Evolutionary conservation across 2,329 filamentous ascomycete species (phyloP).

Genomic region (Fusarium begoniae): DNA sequence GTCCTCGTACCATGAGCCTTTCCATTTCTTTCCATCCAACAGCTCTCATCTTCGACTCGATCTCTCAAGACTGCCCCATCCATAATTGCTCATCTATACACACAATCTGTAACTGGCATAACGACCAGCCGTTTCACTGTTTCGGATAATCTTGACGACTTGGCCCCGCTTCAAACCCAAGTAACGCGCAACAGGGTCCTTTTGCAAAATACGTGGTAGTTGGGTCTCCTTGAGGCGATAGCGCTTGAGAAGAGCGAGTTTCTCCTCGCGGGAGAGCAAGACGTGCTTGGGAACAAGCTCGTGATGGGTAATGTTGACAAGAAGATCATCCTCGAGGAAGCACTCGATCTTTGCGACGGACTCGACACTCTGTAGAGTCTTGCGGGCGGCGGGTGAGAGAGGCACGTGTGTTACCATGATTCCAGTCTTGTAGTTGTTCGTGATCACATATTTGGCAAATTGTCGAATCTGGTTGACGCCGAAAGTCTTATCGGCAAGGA

Average conservation of each 20-base stretch:
- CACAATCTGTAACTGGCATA: slow-evolving; percentile 92
- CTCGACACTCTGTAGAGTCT: slow-evolving; percentile 81
- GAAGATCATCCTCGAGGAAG: slow-evolving; percentile 93
- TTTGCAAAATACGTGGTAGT: slow-evolving; percentile 88
- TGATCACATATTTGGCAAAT: slow-evolving; percentile 84
- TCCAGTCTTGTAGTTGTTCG: slow-evolving; percentile 86
- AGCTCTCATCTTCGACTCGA: neutral
- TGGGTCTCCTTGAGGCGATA: slow-evolving; percentile 98
- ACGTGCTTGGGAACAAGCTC: slow-evolving; percentile 96
- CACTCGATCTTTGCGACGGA: slow-evolving; percentile 86
- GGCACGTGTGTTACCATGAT: slow-evolving; percentile 87
- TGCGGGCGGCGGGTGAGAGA: slow-evolving; percentile 87
- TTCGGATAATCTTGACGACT: slow-evolving; percentile 98
- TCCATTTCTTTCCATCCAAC: slow-evolving; percentile 20
- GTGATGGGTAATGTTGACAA: slow-evolving; percentile 98
- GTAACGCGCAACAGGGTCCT: slow-evolving; percentile 93
- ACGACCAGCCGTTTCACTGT: slow-evolving; percentile 91
- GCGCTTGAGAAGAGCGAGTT: slow-evolving; percentile 82
- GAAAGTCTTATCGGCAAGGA: slow-evolving; percentile 80
- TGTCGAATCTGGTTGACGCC: slow-evolving; percentile 92
- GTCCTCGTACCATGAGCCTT: slow-evolving; percentile 36
- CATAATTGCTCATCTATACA: slow-evolving; percentile 54
- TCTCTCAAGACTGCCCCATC: neutral
- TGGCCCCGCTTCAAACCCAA: slow-evolving; percentile 89
- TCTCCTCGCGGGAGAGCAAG: slow-evolving; percentile 89